Base-by-base conservation (phyloP, 768 basidiomycete species). In the Termitomyces sp. region DNA sequence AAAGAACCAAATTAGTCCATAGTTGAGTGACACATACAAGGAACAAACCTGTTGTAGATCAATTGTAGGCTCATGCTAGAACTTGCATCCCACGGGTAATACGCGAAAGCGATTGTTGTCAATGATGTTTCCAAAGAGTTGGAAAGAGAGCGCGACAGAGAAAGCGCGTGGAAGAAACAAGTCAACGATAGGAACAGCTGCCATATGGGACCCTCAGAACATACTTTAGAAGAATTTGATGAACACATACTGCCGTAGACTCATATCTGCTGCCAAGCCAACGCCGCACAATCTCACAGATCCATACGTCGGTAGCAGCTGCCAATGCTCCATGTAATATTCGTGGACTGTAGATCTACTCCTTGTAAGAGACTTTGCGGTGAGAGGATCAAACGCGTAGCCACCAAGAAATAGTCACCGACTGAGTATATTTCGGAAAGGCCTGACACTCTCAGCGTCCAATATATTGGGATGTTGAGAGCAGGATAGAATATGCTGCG, bases 101-200 rank as follows among this genome's bases (percentile, higher is more conserved):
- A 82, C 12, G 79, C 76, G 59, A 96, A 81, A 1, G 95, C 96
- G 46, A 89, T 73, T 0, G 87, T 87, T 0, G 91, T 90, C 47
- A 98, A 74, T 0, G 92, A 86, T 0, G 94, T 94, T 70, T 99
- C 97, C 32, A 96, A 75, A 12, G 94, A 96, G 70, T 98, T 99
- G 36, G 94, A 96, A 56, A 98, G 76, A 0, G 95, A 92, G 40
- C 97, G 84, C 4, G 95, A 90, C 31, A 97, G 77, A 1, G 92
- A 83, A 56, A 96, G 79, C 0, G 84, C 85, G 73, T 98, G 85
- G 76, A 98, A 98, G 69, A 96, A 85, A 5, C 92, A 96, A 1
- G 88, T 85, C 55, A 96, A 69, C 32, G 94, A 92, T 42, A 98
- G 71, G 61, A 94, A 80, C 42, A 88, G 74, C 95, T 98, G 64